A percentile compares a stretch with the other conserved stretches of the same genome.
These are phyloP conservation scores for Gossypium australe DNA, from an alignment of 345 rosid species.

Conservation along the genomic window DNA sequence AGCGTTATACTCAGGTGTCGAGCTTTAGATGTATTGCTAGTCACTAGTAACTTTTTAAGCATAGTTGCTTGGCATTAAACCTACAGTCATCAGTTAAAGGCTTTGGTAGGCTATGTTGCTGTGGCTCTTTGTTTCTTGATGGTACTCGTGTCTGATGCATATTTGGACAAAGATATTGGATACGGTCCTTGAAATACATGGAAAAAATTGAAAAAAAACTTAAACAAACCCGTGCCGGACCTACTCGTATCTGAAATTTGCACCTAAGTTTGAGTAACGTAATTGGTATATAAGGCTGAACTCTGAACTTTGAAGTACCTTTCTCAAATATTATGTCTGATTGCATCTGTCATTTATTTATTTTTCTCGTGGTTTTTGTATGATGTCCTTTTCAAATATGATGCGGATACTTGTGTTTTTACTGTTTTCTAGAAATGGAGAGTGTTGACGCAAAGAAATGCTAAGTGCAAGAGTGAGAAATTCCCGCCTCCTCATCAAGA, in stretches of 20 bases:
- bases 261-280: neutral
- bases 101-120: neutral
- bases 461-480: constrained; percentile 87
- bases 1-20: neutral
- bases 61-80: neutral
- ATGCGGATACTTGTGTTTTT: neutral
- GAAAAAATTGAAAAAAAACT: neutral
- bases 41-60: neutral
- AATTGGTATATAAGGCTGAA: neutral
- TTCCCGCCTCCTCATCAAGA: constrained; percentile 96
- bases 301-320: neutral
- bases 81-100: neutral
- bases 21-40: neutral
- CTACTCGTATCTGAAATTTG: neutral
- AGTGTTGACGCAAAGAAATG: constrained; percentile 44
- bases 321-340: neutral
- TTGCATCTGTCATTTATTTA: neutral
- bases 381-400: neutral
- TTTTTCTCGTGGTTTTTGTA: neutral
- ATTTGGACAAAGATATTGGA: neutral
- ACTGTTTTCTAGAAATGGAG: constrained; percentile 48
- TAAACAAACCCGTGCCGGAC: neutral
- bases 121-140: neutral
- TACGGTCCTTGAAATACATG: neutral
- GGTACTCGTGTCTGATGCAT: neutral